Base-by-base conservation (phyloP, 352 stramenopile species). In the Phytophthora macrochlamydospora region DNA sequence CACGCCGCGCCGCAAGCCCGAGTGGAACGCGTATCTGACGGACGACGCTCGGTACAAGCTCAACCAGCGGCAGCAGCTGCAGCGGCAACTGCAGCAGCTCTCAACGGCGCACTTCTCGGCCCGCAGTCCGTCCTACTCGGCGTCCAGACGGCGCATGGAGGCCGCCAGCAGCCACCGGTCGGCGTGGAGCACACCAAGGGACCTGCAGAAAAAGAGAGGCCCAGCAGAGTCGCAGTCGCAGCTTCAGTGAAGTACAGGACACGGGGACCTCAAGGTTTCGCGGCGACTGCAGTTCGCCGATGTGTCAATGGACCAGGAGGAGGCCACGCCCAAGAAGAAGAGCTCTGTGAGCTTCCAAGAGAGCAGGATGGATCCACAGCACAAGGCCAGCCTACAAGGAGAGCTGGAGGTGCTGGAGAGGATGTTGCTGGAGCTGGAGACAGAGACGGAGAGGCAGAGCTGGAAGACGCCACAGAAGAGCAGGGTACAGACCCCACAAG, bases 11-110 rank as follows among this genome's bases (percentile, higher is more conserved):
- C 55, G 62, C 49, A 74, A 75, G 8, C 79, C 79, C 7, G 63
- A 63, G 31, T 89, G 79, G 79, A 87, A 89, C 65, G 59, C 24
- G 11, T 89, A 89, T 35, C 60, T 89, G 30, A 89, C 77, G 0
- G 79, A 89, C 53, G 62, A 68, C 44, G 12, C 46, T 29, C 77
- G 73, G 44, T 89, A 89, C 73, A 75, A 71, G 38, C 61, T 87
- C 30, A 76, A 71, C 58, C 72, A 81, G 52, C 70, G 82, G 56
- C 58, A 78, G 60, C 72, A 83, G 59, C 72, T 83, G 44, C 69
- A 76, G 44, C 65, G 66, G 14, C 55, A 78, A 57, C 18, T 83
- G 58, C 75, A 83, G 56, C 75, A 83, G 51, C 52, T 83, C 30
- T 80, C 71, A 28, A 69, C 68, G 24, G 65, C 69, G 44, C 75